phyloP scores from a whole-genome alignment of 331 rosid species.

The Arachis monticola region DNA sequence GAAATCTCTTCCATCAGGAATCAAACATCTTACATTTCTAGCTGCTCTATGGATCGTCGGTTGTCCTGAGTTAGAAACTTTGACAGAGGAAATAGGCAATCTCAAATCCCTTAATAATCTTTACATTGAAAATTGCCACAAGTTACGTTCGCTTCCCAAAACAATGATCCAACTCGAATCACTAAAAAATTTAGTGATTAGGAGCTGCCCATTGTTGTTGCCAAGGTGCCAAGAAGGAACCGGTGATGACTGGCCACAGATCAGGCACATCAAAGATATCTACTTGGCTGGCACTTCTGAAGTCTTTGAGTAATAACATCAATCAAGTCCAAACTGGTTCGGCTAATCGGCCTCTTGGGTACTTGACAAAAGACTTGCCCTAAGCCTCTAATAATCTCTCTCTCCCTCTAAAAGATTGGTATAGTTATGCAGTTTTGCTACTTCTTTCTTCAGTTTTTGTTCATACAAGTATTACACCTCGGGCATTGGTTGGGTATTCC shows the following conservation, averaged over 20 bases:
- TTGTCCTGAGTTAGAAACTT: background rate
- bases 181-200: background rate
- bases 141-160: background rate
- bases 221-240: constrained; percentile 20
- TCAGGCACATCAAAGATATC: background rate
- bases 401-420: too few species aligned
- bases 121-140: constrained; percentile 3
- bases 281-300: background rate
- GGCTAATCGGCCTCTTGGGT: background rate
- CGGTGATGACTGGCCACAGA: constrained; percentile 36
- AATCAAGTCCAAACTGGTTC: background rate
- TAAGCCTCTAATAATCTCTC: too few species aligned
- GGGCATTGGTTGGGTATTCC: too few species aligned
- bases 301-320: background rate
- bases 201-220: background rate
- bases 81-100: constrained; percentile 2
- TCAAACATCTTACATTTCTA: constrained; percentile 9
- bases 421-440: too few species aligned
- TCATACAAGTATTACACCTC: too few species aligned
- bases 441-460: too few species aligned
- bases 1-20: constrained; percentile 15
- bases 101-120: background rate
- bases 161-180: background rate
- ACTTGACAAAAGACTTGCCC: too few species aligned
- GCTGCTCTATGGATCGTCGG: background rate